Conservation (phyloP, 176 grass and related monocot species). For the Juncus inflexus region DNA sequence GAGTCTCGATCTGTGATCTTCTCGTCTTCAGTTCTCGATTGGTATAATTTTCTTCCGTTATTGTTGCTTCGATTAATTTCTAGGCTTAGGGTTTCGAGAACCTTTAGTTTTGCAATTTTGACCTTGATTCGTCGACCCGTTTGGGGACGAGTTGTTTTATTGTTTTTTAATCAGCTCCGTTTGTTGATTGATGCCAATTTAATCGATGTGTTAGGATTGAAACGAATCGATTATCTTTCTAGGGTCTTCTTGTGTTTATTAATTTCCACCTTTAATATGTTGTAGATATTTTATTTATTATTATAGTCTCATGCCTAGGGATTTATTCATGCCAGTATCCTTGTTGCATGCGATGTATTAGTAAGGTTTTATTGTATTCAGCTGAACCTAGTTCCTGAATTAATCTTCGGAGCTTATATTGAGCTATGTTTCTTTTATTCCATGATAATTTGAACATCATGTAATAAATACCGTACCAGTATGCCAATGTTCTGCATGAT, state of each 20-base stretch:
- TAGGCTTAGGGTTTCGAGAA: constrained; percentile 48
- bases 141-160: constrained; percentile 16
- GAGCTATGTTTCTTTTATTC: not conserved
- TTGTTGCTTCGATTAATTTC: constrained; percentile 28
- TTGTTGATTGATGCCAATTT: constrained; percentile 18
- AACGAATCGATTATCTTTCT: not conserved
- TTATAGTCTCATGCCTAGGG: not conserved
- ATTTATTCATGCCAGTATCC: not conserved
- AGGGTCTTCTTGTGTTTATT: no score
- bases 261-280: no score
- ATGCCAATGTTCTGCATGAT: no score
- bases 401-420: constrained; percentile 6
- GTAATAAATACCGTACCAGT: no score
- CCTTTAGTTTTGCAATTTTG: constrained; percentile 5
- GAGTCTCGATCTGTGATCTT: constrained; percentile 17
- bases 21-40: constrained; percentile 15
- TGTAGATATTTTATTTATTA: no score
- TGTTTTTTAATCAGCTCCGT: constrained; percentile 14
- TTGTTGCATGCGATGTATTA: not conserved
- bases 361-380: not conserved
- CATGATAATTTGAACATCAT: no score
- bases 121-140: constrained; percentile 21
- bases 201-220: constrained; percentile 4
- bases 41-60: constrained; percentile 22
- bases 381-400: not conserved